A percentile compares a stretch with the other conserved stretches of the same genome.
These are phyloP conservation scores for Erodium maritimum DNA, from an alignment of 345 rosid species.

Conservation along the genomic window DNA sequence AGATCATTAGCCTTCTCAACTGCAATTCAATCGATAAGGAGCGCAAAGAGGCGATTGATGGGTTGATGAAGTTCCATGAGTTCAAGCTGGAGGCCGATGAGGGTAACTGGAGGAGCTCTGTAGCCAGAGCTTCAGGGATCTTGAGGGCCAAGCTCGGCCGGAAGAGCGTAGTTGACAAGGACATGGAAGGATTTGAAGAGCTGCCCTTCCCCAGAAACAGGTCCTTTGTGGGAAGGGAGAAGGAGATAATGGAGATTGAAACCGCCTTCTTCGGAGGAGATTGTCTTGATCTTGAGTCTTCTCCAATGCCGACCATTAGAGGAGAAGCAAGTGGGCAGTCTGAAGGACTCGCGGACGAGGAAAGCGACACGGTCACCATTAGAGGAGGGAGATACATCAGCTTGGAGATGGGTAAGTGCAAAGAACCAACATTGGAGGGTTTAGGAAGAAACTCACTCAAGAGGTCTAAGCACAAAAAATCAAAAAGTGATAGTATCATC, in stretches of 20 bases:
- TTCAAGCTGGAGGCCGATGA: conserved; percentile 69
- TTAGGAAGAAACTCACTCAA: conserved; percentile 47
- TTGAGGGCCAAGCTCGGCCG: conserved; percentile 69
- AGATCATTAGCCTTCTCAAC: conserved; percentile 46
- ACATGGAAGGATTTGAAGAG: conserved; percentile 47
- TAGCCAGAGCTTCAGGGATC: conserved; percentile 36
- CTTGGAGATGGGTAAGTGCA: conserved; percentile 59
- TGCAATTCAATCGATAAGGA: conserved; percentile 57
- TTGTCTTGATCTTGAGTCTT: too few species aligned
- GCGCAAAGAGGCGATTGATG: conserved; percentile 76
- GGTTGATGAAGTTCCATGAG: conserved; percentile 58
- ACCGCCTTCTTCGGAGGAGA: conserved; percentile 61
- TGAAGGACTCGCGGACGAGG: conserved; percentile 73
- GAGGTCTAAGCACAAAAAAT: conserved; percentile 54
- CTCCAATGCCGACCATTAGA: conserved; percentile 26
- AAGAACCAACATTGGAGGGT: conserved; percentile 49
- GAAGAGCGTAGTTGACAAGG: conserved; percentile 50
- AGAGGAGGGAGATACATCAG: conserved; percentile 49
- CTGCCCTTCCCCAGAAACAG: conserved; percentile 66
- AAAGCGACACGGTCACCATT: conserved; percentile 36
- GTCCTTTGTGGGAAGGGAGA: conserved; percentile 67
- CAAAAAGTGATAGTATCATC: conserved; percentile 48
- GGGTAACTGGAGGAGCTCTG: conserved; percentile 76
- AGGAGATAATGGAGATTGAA: conserved; percentile 66
- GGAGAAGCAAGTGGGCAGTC: conserved; percentile 70